These are phyloP conservation scores for Sequoiadendron giganteum DNA, from an alignment of 75 land plant genomes.

Conservation along the genomic window DNA sequence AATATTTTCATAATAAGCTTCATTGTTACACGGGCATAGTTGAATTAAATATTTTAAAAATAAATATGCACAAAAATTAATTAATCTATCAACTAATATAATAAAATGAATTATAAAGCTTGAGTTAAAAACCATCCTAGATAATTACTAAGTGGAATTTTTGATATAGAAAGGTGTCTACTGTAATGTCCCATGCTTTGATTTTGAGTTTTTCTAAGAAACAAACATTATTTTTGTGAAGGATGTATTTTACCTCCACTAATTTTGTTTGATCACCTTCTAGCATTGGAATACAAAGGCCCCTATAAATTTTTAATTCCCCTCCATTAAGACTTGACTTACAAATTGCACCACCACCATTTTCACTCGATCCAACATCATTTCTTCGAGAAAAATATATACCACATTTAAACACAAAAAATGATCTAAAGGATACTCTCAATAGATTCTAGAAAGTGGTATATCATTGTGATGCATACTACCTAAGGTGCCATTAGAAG, in stretches of 20 bases:
- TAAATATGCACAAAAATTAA: too few species aligned
- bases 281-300: slow-evolving; percentile 27
- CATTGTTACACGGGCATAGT: too few species aligned
- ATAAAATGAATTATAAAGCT: too few species aligned
- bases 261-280: slow-evolving; percentile 46
- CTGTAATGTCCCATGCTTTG: slow-evolving; percentile 34
- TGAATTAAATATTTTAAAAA: too few species aligned
- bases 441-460: too few species aligned
- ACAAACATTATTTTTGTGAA: slow-evolving; percentile 58
- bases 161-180: slow-evolving; percentile 45
- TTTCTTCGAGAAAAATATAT: background rate
- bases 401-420: too few species aligned
- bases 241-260: slow-evolving; percentile 25
- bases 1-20: too few species aligned
- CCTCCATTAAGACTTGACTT: slow-evolving; percentile 30
- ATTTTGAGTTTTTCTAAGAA: slow-evolving; percentile 56
- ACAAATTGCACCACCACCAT: slow-evolving; percentile 20
- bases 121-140: slow-evolving; percentile 32
- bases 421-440: too few species aligned
- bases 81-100: too few species aligned
- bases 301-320: slow-evolving; percentile 33
- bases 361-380: slow-evolving; percentile 12
- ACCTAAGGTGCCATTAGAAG: too few species aligned
- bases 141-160: slow-evolving; percentile 83
- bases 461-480: too few species aligned